Percentiles rank a stretch among this genome's conserved stretches.
Evolutionary conservation across 1,284 basidiomycete genomes (phyloP).

Genomic region (Coniophora puteana): DNA sequence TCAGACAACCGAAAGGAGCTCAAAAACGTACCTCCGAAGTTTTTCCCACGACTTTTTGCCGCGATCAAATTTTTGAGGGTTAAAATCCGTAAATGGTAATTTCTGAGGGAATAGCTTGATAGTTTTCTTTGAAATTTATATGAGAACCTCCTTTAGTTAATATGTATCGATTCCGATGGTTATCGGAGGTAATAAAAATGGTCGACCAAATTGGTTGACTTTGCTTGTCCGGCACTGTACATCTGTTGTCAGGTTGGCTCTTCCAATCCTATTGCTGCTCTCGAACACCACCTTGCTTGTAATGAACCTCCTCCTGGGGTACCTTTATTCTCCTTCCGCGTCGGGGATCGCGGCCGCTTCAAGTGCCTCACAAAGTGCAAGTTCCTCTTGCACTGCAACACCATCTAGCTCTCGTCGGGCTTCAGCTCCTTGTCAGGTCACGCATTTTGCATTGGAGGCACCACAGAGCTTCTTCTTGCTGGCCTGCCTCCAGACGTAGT

Average conservation of each 20-base stretch:
- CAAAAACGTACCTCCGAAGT: no score
- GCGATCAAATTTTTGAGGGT: no score
- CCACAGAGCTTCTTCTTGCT: constrained; percentile 24
- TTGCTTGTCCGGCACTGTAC: no score
- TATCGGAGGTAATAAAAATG: no score
- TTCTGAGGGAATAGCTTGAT: no score
- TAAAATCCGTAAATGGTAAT: no score
- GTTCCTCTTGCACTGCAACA: constrained; percentile 22
- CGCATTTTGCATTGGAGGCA: constrained; percentile 29
- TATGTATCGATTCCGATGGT: no score
- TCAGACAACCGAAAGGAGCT: no score
- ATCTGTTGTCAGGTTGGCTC: neutral
- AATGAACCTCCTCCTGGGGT: neutral
- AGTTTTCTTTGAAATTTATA: no score
- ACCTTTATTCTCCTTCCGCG: neutral
- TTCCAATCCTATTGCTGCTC: neutral
- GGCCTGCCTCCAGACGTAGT: constrained; percentile 27
- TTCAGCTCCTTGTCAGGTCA: constrained; percentile 21
- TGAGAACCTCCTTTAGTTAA: no score
- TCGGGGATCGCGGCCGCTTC: neutral
- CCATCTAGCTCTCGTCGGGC: constrained; percentile 18
- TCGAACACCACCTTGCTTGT: neutral
- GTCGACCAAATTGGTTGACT: no score
- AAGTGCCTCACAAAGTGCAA: constrained; percentile 12
- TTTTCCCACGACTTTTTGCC: no score